Conservation (phyloP, 1,139 yeast genomes). For the Diutina catenulata region DNA sequence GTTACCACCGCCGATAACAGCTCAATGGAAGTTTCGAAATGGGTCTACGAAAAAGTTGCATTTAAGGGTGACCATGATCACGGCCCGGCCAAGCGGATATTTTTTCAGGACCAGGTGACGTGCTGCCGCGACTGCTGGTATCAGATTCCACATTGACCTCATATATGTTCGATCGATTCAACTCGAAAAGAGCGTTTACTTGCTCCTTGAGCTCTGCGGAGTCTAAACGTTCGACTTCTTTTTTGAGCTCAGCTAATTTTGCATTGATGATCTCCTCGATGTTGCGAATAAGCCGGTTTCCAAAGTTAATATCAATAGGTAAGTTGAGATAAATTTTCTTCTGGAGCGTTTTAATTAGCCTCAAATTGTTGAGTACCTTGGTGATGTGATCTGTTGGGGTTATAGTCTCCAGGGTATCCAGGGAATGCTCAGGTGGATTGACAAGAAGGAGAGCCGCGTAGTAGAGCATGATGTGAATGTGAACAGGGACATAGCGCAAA, state of each 20-base stretch:
- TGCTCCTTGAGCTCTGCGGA: not conserved
- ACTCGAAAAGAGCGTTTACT: not conserved
- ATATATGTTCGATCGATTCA: not conserved
- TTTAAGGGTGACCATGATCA: conserved; percentile 50
- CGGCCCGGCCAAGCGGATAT: conserved; percentile 63
- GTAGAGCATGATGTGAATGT: conserved; percentile 59
- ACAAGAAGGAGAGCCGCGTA: conserved; percentile 51
- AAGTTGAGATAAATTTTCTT: conserved; percentile 30
- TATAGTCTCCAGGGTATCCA: conserved; percentile 7
- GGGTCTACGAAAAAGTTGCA: not conserved
- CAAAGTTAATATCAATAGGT: conserved; percentile 45
- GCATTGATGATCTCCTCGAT: conserved; percentile 34
- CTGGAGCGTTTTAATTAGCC: conserved; percentile 27
- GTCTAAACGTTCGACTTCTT: not conserved
- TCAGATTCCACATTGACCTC: not conserved
- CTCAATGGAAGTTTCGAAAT: too few species aligned
- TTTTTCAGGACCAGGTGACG: conserved; percentile 17
- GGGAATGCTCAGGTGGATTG: conserved; percentile 25
- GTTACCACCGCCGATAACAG: too few species aligned
- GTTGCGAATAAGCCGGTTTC: conserved; percentile 33
- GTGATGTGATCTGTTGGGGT: conserved; percentile 12
- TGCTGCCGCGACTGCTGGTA: not conserved
- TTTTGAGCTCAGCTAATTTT: conserved; percentile 13
- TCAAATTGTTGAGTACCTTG: conserved; percentile 17
- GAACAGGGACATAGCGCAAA: conserved; percentile 56